Percentiles rank a stretch among this genome's conserved stretches.
Conservation (phyloP, 2,329 filamentous ascomycete genomes). For the Gaeumannomyces sp. region DNA sequence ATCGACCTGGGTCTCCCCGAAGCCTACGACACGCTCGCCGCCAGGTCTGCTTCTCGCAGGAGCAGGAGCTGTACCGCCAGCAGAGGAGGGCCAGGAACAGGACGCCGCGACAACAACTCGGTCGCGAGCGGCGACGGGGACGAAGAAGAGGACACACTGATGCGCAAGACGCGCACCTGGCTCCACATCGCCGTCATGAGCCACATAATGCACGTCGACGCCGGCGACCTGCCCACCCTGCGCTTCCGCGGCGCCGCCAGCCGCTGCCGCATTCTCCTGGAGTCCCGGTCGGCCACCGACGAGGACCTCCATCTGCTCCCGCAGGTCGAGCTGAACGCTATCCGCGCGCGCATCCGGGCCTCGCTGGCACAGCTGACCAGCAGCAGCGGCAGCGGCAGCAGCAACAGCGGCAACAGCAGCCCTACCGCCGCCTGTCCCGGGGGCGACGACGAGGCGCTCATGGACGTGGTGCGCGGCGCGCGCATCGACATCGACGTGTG, state of each 20-base stretch:
- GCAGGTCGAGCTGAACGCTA: slow-evolving; percentile 37
- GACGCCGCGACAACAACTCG: too few species aligned
- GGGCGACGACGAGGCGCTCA: slow-evolving; percentile 28
- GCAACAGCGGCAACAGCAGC: slow-evolving; percentile 1
- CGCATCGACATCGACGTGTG: slow-evolving; percentile 42
- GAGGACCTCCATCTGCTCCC: slow-evolving; percentile 46
- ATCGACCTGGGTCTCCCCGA: slow-evolving; percentile 39
- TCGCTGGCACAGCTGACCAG: slow-evolving; percentile 22
- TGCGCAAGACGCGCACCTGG: slow-evolving; percentile 41
- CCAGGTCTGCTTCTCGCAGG: neutral
- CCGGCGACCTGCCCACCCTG: slow-evolving; percentile 19
- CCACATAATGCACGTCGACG: slow-evolving; percentile 40
- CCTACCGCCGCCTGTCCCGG: neutral
- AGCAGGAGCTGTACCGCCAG: too few species aligned
- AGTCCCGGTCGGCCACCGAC: slow-evolving; percentile 34
- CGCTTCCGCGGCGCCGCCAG: slow-evolving; percentile 36
- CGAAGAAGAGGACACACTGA: slow-evolving; percentile 21
- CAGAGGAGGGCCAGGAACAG: too few species aligned
- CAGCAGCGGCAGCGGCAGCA: slow-evolving; percentile 16
- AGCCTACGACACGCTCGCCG: slow-evolving; percentile 25
- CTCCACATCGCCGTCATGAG: slow-evolving; percentile 46
- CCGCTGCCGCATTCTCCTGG: slow-evolving; percentile 37
- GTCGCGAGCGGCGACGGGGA: neutral
- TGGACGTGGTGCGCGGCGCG: slow-evolving; percentile 35
- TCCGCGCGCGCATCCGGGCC: slow-evolving; percentile 24